Conservation (phyloP, 176 grass and related monocot genomes). For the Eleusine coracana region DNA sequence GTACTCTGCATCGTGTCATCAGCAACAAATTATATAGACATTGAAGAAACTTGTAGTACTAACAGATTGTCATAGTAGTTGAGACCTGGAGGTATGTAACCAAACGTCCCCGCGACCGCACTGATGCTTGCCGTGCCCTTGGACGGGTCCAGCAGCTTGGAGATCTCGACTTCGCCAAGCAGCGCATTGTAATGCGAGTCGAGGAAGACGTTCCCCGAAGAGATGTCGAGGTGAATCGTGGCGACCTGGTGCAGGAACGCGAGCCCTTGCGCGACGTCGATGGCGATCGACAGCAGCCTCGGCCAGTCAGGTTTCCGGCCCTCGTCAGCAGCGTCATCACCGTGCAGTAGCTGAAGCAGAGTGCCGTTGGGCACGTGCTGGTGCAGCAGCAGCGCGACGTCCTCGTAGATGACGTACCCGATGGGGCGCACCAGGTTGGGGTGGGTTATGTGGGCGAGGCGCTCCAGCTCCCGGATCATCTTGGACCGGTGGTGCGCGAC, state of each 20-base stretch:
- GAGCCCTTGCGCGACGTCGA: slow-evolving; percentile 74
- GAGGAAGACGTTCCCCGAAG: slow-evolving; percentile 75
- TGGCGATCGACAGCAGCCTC: slow-evolving; percentile 67
- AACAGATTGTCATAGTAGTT: not conserved
- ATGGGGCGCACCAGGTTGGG: slow-evolving; percentile 78
- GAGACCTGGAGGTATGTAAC: slow-evolving; percentile 95
- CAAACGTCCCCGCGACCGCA: slow-evolving; percentile 85
- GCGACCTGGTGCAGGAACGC: slow-evolving; percentile 85
- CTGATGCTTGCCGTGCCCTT: slow-evolving; percentile 97
- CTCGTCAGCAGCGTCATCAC: not conserved
- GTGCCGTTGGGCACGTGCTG: slow-evolving; percentile 81
- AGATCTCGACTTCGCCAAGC: slow-evolving; percentile 89
- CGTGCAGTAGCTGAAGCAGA: slow-evolving; percentile 70
- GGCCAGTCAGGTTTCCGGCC: slow-evolving; percentile 72
- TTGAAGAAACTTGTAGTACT: not conserved
- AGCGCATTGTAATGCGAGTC: slow-evolving; percentile 71
- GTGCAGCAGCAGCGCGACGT: slow-evolving; percentile 76
- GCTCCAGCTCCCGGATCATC: slow-evolving; percentile 87
- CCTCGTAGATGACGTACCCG: slow-evolving; percentile 88
- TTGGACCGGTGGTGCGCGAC: slow-evolving; percentile 75
- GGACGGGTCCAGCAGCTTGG: slow-evolving; percentile 86
- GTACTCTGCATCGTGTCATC: slow-evolving; percentile 69
- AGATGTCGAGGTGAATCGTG: slow-evolving; percentile 91
- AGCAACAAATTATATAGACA: not conserved
- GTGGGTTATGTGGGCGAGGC: slow-evolving; percentile 71